A percentile compares a stretch with the other conserved stretches of the same genome.
phyloP scores from a whole-genome alignment of 2,329 filamentous ascomycete genomes.

The Huntiella omanensis region DNA sequence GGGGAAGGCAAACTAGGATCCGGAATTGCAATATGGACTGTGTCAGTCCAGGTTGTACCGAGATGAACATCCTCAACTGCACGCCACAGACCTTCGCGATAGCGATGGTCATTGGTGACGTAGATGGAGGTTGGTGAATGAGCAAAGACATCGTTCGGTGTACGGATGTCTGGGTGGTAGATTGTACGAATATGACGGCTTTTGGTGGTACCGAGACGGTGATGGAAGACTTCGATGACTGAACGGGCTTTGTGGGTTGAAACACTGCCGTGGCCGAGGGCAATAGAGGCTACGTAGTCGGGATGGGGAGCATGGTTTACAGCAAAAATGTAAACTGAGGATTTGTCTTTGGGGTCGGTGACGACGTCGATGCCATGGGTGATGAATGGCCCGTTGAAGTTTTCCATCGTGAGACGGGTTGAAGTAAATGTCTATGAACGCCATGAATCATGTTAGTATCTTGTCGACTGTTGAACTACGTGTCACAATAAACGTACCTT shows the following conservation, averaged over 20 bases:
- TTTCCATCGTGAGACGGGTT: constrained; percentile 26
- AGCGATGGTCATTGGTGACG: constrained; percentile 40
- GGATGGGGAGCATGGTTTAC: constrained; percentile 39
- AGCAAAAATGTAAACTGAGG: constrained; percentile 38
- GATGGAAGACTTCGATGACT: constrained; percentile 38
- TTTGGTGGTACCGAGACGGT: constrained; percentile 24
- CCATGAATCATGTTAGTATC: background rate
- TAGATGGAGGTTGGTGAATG: constrained; percentile 29
- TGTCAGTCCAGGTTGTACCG: constrained; percentile 28
- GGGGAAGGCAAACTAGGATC: constrained; percentile 12
- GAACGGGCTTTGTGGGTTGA: constrained; percentile 24
- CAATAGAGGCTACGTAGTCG: constrained; percentile 16
- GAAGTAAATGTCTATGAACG: constrained; percentile 25
- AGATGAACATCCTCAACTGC: constrained; percentile 26
- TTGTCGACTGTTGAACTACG: background rate
- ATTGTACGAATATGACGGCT: constrained; percentile 33
- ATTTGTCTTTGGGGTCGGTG: constrained; percentile 23
- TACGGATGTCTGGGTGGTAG: constrained; percentile 30
- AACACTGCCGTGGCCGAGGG: background rate
- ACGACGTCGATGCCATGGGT: constrained; percentile 44
- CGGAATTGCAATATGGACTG: constrained; percentile 20
- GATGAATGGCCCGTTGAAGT: constrained; percentile 33
- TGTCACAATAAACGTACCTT: constrained; percentile 21
- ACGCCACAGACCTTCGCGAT: constrained; percentile 29
- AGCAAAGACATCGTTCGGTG: constrained; percentile 39